Conservation (phyloP, 306 rosid species). For the Benincasa hispida region DNA sequence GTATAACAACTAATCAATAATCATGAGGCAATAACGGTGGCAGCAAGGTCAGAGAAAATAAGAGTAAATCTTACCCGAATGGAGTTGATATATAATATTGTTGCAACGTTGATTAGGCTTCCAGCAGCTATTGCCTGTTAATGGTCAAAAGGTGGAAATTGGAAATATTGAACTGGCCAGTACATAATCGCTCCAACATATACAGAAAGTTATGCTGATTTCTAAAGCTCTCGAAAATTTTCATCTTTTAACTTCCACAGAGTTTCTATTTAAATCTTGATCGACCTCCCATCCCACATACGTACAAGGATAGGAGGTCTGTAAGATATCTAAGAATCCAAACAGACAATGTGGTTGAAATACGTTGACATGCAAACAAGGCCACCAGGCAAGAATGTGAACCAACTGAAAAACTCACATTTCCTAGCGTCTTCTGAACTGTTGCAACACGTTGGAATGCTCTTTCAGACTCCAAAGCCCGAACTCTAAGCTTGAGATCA, state of each 20-base stretch:
- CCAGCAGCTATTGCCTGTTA: conserved; percentile 90
- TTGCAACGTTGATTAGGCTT: conserved; percentile 91
- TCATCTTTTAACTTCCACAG: neutral
- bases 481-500: conserved; percentile 91
- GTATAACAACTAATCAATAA: conserved; percentile 8
- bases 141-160: conserved; percentile 12
- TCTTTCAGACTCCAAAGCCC: conserved; percentile 94
- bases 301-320: neutral
- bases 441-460: conserved; percentile 93
- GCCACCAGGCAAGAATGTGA: neutral
- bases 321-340: neutral
- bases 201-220: neutral
- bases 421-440: conserved; percentile 80
- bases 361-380: neutral
- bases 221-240: neutral
- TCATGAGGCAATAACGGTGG: neutral
- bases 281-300: neutral
- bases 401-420: conserved; percentile 44
- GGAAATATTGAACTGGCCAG: conserved; percentile 4
- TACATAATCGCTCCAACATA: conserved; percentile 10
- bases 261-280: neutral
- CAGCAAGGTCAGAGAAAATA: conserved; percentile 7
- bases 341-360: neutral
- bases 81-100: conserved; percentile 66
- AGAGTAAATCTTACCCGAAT: conserved; percentile 43